phyloP scores from a whole-genome alignment of 805 yeast genomes.

The Lachancea fermentati region DNA sequence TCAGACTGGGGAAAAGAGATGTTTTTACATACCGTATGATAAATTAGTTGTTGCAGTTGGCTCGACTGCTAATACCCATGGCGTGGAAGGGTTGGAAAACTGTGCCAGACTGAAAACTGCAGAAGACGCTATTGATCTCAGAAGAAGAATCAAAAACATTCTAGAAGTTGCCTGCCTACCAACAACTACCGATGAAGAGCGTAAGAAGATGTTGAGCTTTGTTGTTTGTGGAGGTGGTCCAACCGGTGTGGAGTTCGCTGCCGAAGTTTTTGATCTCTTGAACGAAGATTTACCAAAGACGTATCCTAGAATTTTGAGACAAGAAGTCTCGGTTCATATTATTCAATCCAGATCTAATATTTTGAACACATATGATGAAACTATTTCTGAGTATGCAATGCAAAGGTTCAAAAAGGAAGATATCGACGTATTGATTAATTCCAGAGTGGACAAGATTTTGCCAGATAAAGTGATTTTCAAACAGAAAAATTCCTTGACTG shows the following conservation, averaged over 20 bases:
- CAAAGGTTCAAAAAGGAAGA: slow-evolving; percentile 56
- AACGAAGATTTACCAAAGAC: slow-evolving; percentile 55
- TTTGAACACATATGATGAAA: slow-evolving; percentile 62
- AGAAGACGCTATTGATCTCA: slow-evolving; percentile 53
- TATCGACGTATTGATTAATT: slow-evolving; percentile 56
- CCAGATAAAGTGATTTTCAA: slow-evolving; percentile 55
- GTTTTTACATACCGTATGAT: slow-evolving; percentile 66
- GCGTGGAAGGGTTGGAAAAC: slow-evolving; percentile 61
- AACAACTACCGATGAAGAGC: slow-evolving; percentile 56
- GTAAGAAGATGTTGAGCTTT: slow-evolving; percentile 54
- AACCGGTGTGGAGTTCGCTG: slow-evolving; percentile 70
- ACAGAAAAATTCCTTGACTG: slow-evolving; percentile 41
- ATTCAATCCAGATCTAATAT: slow-evolving; percentile 66
- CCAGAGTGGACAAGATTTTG: slow-evolving; percentile 54
- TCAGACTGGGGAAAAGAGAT: slow-evolving; percentile 34
- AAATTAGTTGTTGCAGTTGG: slow-evolving; percentile 66
- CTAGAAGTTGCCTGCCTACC: slow-evolving; percentile 62
- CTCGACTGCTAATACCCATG: slow-evolving; percentile 62
- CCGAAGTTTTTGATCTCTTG: slow-evolving; percentile 60
- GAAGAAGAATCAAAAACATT: slow-evolving; percentile 48
- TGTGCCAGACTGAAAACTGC: slow-evolving; percentile 61
- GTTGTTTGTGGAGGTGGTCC: slow-evolving; percentile 76
- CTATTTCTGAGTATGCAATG: slow-evolving; percentile 59
- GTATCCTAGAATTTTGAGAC: slow-evolving; percentile 57
- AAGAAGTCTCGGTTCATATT: slow-evolving; percentile 59